Evolutionary conservation across 1,139 yeast genomes (phyloP), one percentile per base, ranked within the genome.

Genomic region (Taphrina populina): DNA sequence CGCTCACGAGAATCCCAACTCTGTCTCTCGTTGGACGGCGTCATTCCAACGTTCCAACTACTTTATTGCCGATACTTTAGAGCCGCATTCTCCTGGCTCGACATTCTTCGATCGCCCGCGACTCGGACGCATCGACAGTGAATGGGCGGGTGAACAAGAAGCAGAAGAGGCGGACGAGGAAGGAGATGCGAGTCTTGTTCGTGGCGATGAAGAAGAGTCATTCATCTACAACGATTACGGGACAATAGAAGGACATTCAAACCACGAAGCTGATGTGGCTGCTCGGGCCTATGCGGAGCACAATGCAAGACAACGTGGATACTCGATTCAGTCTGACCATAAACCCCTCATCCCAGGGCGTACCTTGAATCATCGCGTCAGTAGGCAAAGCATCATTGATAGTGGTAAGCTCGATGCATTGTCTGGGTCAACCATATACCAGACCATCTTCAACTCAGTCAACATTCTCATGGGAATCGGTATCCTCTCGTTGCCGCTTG

Each of bases 381-480:
- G 54, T 21, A 39, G 53, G 30, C 53, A 37, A 21, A 24, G 39
- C 20, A 23, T 39, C 24, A 20, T 27, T 17, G 47, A 43, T 17
- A 37, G 37, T 15, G 47, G 47, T 13, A 43, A 43, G 37, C 11
- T 30, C 20, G 47, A 43, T 11, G 33, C 15, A 19, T 7, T 49
- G 24, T 29, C 46, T 1, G 54, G 54, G 2, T 49, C 54, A 20
- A 52, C 56, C 29, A 52, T 52, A 13, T 43, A 90, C 0, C 97
- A 90, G 68, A 90, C 97, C 0, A 73, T 86, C 19, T 88, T 90
- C 73, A 90, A 90, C 67, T 81, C 95, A 2, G 82, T 88, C 57
- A 90, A 90, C 67, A 85, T 88, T 0, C 72, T 88, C 40, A 81
- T 88, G 64, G 97, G 96, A 0, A 80, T 90, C 44, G 96, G 95